These are phyloP conservation scores for Calonectria leucothoes DNA, from an alignment of 2,329 filamentous ascomycete species.

Conservation along the genomic window DNA sequence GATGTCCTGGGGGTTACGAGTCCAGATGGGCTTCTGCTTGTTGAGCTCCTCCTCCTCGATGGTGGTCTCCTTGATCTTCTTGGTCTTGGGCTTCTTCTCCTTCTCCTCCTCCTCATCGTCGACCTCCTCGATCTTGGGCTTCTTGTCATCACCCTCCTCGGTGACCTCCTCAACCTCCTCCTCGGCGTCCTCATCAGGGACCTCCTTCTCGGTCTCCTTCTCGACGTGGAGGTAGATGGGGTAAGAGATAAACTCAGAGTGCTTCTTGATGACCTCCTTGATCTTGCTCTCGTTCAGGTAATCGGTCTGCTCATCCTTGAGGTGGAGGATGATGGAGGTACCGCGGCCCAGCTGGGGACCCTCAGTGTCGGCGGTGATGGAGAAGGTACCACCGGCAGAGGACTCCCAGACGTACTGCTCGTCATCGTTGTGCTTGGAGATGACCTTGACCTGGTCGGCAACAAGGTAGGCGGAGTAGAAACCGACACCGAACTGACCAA, in stretches of 20 bases:
- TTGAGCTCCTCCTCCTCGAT: conserved; percentile 99
- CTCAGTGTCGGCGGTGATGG: conserved; percentile 88
- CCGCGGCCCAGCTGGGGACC: conserved; percentile 92
- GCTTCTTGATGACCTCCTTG: conserved; percentile 99
- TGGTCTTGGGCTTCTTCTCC: conserved; percentile 97
- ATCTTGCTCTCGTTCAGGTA: conserved; percentile 99
- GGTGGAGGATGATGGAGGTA: conserved; percentile 97
- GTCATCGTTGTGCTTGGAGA: conserved; percentile 99
- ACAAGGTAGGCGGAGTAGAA: conserved; percentile 99
- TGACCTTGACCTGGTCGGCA: conserved; percentile 92
- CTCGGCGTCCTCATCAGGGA: conserved; percentile 94
- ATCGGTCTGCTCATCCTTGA: conserved; percentile 99
- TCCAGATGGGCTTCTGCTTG: conserved; percentile 99
- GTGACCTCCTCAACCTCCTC: conserved; percentile 73
- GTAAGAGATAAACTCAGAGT: conserved; percentile 99
- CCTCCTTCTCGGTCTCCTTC: conserved; percentile 99
- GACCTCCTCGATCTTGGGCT: conserved; percentile 94
- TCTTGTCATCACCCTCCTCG: conserved; percentile 85
- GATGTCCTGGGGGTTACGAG: conserved; percentile 96
- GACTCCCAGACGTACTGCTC: conserved; percentile 99
- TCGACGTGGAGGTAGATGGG: conserved; percentile 99
- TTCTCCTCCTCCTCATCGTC: conserved; percentile 86
- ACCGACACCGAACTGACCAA: conserved; percentile 99
- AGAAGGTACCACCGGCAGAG: conserved; percentile 96
- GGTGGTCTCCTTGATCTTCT: conserved; percentile 99